phyloP scores from a whole-genome alignment of 192 early-diverging fungal species.

The Rhizophlyctis rosea region DNA sequence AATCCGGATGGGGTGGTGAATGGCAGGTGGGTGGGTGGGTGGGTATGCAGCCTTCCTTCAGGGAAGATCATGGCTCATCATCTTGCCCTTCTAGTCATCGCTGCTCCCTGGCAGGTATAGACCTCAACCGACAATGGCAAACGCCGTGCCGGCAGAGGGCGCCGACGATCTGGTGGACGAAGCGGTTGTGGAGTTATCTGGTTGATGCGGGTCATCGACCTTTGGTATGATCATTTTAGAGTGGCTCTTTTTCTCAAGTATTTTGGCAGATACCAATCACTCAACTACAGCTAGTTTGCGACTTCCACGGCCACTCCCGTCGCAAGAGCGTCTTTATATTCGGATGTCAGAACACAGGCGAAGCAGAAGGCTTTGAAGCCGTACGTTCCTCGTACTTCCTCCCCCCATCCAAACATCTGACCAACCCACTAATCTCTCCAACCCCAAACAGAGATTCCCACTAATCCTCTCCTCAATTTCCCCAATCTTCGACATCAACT shows the following conservation, averaged over 20 bases:
- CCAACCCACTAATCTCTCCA: constrained; percentile 8
- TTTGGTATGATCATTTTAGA: constrained; percentile 17
- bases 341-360: constrained; percentile 39
- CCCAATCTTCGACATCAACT: constrained; percentile 40
- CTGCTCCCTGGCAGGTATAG: constrained; percentile 47
- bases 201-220: constrained; percentile 28
- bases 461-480: constrained; percentile 38
- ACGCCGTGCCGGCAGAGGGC: constrained; percentile 21
- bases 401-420: not conserved
- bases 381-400: not conserved
- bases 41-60: no score
- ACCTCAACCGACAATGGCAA: constrained; percentile 54
- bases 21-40: no score
- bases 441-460: constrained; percentile 31
- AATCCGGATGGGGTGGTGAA: constrained; percentile 55
- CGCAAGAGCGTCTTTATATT: constrained; percentile 55
- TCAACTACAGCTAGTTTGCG: constrained; percentile 36
- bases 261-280: no score
- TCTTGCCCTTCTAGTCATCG: constrained; percentile 43
- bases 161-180: constrained; percentile 50
- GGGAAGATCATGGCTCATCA: no score
- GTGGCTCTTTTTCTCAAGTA: constrained; percentile 2
- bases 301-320: constrained; percentile 55
- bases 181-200: constrained; percentile 40
- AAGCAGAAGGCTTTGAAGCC: constrained; percentile 40